Evolutionary conservation across 495 filamentous ascomycete genomes (phyloP).

Genomic region (Amphirosellinia nigrospora): DNA sequence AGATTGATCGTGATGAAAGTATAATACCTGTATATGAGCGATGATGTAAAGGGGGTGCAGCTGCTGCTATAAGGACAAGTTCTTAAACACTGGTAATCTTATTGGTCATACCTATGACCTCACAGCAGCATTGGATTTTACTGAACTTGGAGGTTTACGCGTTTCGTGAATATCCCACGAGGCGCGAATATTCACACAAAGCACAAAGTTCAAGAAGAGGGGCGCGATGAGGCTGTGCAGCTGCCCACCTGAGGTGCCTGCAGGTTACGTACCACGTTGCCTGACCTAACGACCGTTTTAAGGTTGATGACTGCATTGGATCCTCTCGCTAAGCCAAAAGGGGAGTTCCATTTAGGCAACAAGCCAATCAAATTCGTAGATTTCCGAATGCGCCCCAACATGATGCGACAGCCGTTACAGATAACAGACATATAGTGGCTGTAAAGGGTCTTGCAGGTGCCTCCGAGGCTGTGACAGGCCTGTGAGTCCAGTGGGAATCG

Average conservation of each 20-base stretch:
- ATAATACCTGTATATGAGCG: not conserved
- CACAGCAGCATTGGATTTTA: not conserved
- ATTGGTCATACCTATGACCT: not conserved
- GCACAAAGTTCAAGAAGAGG: not conserved
- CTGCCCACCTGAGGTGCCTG: too few relatives aligned
- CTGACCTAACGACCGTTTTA: not conserved
- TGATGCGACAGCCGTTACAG: constrained; percentile 6
- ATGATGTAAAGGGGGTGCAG: not conserved
- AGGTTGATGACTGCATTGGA: not conserved
- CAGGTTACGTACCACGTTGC: constrained; percentile 1
- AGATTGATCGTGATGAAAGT: not conserved
- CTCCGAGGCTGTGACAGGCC: too few relatives aligned
- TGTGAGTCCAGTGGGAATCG: not conserved
- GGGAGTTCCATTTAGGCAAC: not conserved
- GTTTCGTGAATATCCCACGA: not conserved
- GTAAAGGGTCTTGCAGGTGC: not conserved
- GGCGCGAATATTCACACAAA: not conserved
- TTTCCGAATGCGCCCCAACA: not conserved
- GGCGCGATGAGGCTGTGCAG: not conserved
- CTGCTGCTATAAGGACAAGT: not conserved
- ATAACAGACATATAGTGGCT: too few relatives aligned
- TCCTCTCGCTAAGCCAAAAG: not conserved
- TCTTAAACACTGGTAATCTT: not conserved
- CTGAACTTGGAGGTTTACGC: not conserved
- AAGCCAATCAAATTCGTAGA: not conserved